Base-by-base conservation (phyloP, 2,329 filamentous ascomycete species). In the Apiospora hydei region DNA sequence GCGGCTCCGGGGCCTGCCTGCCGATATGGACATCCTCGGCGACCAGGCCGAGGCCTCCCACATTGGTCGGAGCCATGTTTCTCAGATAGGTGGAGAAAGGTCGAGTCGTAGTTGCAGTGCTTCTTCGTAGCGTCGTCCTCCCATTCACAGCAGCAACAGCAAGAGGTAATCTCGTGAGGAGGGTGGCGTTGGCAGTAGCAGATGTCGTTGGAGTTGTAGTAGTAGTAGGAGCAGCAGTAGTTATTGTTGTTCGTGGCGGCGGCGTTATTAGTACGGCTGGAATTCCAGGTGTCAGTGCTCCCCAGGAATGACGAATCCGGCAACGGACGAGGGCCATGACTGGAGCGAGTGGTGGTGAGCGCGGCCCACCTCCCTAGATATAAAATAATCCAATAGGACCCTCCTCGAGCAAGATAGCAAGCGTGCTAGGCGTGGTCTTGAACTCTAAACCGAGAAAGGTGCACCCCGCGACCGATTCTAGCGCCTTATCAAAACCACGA, bases 1-100 rank as follows among this genome's bases (percentile, higher is more conserved):
- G 71, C 24, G 76, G 78, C 71, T 79, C 77, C 30, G 71, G 64
- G 34, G 77, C 75, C 71, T 74, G 76, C 30, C 74, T 64, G 34
- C 76, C 77, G 38, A 75, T 72, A 21, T 67, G 46, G 21, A 76
- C 69, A 38, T 77, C 75, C 16, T 75, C 69, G 46, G 74, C 75
- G 43, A 74, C 76, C 41, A 78, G 44, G 18, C 75, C 77, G 49
- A 75, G 41, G 70, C 75, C 73, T 26, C 76, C 77, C 18, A 76
- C 74, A 47, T 75, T 76, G 6, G 73, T 71, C 2, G 75, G 77
- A n/a, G 69, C 68, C n/a, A 41, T 43, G 10, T 66, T 72, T 13
- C 24, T 70, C 14, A 67, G 66, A 38, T 68, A 71, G 30, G 74
- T 74, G 1, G 74, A 70, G 49, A 77, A 74, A 11, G 67, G 46